Percentiles rank a stretch among this genome's conserved stretches.
Conservation (phyloP, 441 rosid species). For the Gossypium davidsonii region DNA sequence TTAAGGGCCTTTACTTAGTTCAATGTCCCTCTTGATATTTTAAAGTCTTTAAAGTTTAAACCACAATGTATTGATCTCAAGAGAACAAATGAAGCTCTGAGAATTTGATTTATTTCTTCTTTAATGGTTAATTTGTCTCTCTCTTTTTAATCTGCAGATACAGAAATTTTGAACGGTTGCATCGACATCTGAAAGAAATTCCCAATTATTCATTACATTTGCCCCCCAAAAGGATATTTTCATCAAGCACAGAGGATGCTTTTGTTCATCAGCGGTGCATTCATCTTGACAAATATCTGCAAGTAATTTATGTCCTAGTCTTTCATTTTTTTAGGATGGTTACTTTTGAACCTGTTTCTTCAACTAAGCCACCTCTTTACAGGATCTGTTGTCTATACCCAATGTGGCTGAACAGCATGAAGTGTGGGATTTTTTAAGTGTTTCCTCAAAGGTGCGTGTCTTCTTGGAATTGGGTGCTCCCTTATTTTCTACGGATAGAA, state of each 20-base stretch:
- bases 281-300: conserved; percentile 89
- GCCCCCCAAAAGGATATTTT: conserved; percentile 98
- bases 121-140: background rate
- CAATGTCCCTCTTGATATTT: background rate
- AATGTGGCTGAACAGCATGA: conserved; percentile 99
- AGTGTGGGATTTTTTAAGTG: conserved; percentile 97
- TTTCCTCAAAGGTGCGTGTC: conserved; percentile 64
- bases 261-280: conserved; percentile 98
- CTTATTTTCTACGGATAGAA: background rate
- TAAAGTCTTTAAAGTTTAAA: background rate
- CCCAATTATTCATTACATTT: conserved; percentile 90
- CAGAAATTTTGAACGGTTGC: conserved; percentile 88
- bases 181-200: conserved; percentile 85
- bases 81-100: conserved; percentile 2
- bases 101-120: background rate
- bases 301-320: conserved; percentile 40
- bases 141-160: conserved; percentile 48
- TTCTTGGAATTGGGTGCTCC: conserved; percentile 7
- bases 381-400: conserved; percentile 94
- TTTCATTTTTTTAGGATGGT: conserved; percentile 6
- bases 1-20: background rate
- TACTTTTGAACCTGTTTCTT: conserved; percentile 15
- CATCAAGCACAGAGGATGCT: conserved; percentile 94
- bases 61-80: background rate
- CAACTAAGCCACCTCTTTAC: conserved; percentile 22